Conservation (phyloP, 345 rosid species). For the Atalantia buxifolia region DNA sequence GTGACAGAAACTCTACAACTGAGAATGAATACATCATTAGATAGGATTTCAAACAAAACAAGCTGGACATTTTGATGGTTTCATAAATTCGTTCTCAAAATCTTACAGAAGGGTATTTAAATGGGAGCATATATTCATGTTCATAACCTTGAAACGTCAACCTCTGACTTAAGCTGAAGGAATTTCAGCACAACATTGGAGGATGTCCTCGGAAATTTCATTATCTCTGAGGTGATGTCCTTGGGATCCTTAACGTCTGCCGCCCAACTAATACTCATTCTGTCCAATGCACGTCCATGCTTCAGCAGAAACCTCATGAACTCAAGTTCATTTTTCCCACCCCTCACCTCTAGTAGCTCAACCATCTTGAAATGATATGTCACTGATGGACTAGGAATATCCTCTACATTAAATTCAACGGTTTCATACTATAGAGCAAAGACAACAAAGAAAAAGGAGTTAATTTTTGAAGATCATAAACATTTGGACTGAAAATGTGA, state of each 20-base stretch:
- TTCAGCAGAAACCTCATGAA: constrained; percentile 1
- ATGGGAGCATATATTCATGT: not conserved
- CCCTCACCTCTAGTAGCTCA: not conserved
- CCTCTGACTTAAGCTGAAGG: too few relatives aligned
- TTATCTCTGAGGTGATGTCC: not conserved
- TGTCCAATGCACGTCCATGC: not conserved
- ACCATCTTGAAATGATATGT: not conserved
- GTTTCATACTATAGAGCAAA: not conserved
- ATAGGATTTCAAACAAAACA: too few relatives aligned
- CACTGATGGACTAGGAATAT: not conserved
- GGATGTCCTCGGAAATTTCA: not conserved
- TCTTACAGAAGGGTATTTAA: too few relatives aligned
- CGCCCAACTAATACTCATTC: not conserved
- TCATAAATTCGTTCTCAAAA: too few relatives aligned
- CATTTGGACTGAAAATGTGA: not conserved
- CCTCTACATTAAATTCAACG: not conserved
- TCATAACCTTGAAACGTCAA: not conserved
- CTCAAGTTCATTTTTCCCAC: not conserved
- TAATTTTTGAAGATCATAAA: not conserved
- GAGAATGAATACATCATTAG: too few relatives aligned
- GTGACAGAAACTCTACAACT: too few relatives aligned
- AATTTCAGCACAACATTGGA: not conserved
- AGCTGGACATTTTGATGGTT: too few relatives aligned
- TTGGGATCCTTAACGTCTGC: not conserved
- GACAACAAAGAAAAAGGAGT: not conserved